Percentiles rank a stretch among this genome's conserved stretches.
Conservation (phyloP, 768 basidiomycete species). For the Leccinum fibrillosum region DNA sequence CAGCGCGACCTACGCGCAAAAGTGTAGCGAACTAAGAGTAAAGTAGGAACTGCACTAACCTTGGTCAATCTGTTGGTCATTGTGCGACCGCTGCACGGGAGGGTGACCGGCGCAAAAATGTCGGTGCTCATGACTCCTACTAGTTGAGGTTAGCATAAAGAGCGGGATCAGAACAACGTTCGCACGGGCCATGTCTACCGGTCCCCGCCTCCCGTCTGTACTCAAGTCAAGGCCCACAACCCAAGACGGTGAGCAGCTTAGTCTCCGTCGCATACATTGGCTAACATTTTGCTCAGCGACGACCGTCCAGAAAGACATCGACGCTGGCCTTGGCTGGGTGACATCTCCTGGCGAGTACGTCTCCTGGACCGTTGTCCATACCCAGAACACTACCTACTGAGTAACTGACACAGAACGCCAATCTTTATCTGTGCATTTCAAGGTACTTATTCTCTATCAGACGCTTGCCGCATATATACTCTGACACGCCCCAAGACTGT, state of each 20-base stretch:
- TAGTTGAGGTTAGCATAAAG: neutral
- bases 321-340: conserved; percentile 52
- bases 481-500: conserved; percentile 45
- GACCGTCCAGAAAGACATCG: conserved; percentile 54
- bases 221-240: conserved; percentile 32
- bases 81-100: conserved; percentile 34
- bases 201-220: conserved; percentile 32
- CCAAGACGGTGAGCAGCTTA: conserved; percentile 26
- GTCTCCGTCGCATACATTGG: neutral
- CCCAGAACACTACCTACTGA: conserved; percentile 3
- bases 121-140: conserved; percentile 12
- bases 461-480: neutral
- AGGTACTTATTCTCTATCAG: conserved; percentile 33
- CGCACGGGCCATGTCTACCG: conserved; percentile 12
- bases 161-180: neutral
- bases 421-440: conserved; percentile 76
- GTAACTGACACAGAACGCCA: conserved; percentile 50
- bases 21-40: neutral
- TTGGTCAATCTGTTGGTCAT: conserved; percentile 53
- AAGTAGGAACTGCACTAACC: conserved; percentile 29
- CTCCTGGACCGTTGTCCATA: neutral
- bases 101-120: conserved; percentile 25
- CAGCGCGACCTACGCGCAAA: conserved; percentile 66
- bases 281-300: conserved; percentile 33
- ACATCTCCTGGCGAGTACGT: conserved; percentile 65